Evolutionary conservation across 2,329 filamentous ascomycete genomes (phyloP), one percentile per base, ranked within the genome.

Genomic region (Sporothrix curviconia): DNA sequence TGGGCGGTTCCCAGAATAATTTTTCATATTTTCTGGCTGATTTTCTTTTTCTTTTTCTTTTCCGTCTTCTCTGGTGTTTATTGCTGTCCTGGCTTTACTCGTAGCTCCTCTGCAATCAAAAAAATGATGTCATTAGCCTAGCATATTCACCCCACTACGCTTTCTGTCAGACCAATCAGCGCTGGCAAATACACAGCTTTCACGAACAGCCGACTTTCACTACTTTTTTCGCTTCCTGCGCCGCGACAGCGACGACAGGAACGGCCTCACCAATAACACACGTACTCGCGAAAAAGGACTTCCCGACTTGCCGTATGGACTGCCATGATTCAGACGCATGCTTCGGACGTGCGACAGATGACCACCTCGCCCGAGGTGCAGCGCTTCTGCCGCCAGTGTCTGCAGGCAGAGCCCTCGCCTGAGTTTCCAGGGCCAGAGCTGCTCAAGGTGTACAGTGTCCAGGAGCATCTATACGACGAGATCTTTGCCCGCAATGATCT

Each of bases 311-410:
- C 19, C 36, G 50, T n/a, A 57, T 58, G 56, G 56, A 53, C 34
- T 28, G 25, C 25, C 14, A 39, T 53, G 56, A 36, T 9, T 43
- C 19, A 37, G 43, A 52, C 44, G 24, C 39, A 47, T 32, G 28
- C 39, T 25, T 32, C n/a, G 37, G 43, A 40, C 15, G 2, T 8
- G 19, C 3, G 6, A 6, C 49, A 22, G 32, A 40, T 51, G 49
- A 51, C 34, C 4, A 19, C 19, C 14, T 24, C 14, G 22, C 7
- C 32, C 34, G 32, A 32, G 12, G 50, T 60, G 24, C 55, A 51
- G 55, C 55, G 59, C 17, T 84, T 91, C 67, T 85, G 82, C 63
- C 79, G 81, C 60, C 91, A 96, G 68, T 95, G 90, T 67, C 79
- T 92, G 34, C 91, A 96, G 69, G 75, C 92, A 2, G 83, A 92